A percentile compares a stretch with the other conserved stretches of the same genome.
Conservation (phyloP, 192 early-diverging fungal species). For the Umbelopsis sp. region DNA sequence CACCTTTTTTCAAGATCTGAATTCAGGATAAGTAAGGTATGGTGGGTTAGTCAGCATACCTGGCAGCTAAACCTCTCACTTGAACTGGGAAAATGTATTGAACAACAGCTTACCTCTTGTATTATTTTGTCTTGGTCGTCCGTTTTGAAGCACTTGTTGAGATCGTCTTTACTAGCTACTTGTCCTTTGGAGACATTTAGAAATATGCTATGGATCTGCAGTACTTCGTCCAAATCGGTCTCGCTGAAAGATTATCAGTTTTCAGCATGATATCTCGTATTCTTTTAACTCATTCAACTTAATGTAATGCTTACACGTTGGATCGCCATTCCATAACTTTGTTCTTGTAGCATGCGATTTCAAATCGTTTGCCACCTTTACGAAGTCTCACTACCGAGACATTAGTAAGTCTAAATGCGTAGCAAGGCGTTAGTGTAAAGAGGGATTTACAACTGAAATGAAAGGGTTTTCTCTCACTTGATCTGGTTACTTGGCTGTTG, state of each 20-base stretch:
- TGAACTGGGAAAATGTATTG: background rate
- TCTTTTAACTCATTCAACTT: no score
- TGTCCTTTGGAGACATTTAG: constrained; percentile 97
- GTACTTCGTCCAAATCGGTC: constrained; percentile 94
- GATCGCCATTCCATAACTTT: constrained; percentile 96
- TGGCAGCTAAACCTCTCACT: background rate
- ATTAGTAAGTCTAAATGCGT: constrained; percentile 78
- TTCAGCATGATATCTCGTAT: background rate
- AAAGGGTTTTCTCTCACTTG: constrained; percentile 32
- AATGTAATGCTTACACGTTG: constrained; percentile 66
- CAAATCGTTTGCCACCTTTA: constrained; percentile 97
- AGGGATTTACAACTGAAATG: background rate
- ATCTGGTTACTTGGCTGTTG: constrained; percentile 45
- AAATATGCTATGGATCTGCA: constrained; percentile 94
- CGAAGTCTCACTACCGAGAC: constrained; percentile 94
- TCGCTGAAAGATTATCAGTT: constrained; percentile 58
- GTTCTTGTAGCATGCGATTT: constrained; percentile 99
- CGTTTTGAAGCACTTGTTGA: constrained; percentile 87
- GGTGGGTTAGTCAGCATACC: background rate
- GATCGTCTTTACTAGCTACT: constrained; percentile 85
- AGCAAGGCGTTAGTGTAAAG: background rate
- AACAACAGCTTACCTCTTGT: constrained; percentile 48
- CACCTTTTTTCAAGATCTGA: constrained; percentile 93
- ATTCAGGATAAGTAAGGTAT: background rate
- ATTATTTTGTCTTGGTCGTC: constrained; percentile 82